Conservation (phyloP, 139 green algal genomes). For the Chlamydomonas asymmetrica region DNA sequence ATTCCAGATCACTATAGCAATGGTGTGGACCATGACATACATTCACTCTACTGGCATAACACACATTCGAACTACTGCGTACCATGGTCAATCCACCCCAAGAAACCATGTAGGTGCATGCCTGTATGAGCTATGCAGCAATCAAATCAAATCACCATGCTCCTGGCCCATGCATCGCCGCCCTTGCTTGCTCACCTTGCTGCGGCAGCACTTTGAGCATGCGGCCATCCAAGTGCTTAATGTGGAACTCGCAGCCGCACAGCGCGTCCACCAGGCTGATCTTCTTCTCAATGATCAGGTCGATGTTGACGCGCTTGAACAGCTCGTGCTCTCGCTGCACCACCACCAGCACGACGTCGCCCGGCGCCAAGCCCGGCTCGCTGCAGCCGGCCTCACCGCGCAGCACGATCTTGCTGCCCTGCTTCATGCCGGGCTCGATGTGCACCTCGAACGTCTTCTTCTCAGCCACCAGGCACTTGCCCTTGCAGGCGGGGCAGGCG, state of each 20-base stretch:
- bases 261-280: conserved; percentile 92
- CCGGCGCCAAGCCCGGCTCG: conserved; percentile 73
- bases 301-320: conserved; percentile 89
- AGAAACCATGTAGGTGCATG: not conserved
- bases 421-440: conserved; percentile 91
- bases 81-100: no score
- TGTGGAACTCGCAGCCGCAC: conserved; percentile 77
- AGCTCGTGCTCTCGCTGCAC: conserved; percentile 88
- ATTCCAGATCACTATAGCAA: no score
- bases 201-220: no score
- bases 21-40: no score
- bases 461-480: conserved; percentile 79
- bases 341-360: conserved; percentile 96
- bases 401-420: conserved; percentile 86
- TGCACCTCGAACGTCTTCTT: conserved; percentile 98
- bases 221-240: conserved; percentile 89
- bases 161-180: no score
- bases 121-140: no score
- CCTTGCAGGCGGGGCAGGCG: conserved; percentile 77
- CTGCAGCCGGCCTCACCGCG: conserved; percentile 89
- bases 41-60: no score
- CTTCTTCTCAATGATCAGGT: conserved; percentile 90
- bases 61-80: no score
- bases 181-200: no score
- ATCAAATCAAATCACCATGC: no score